A percentile compares a stretch with the other conserved stretches of the same genome.
These are phyloP conservation scores for Penicillium sclerotiorum DNA, from an alignment of 2,329 filamentous ascomycete species.

Conservation along the genomic window DNA sequence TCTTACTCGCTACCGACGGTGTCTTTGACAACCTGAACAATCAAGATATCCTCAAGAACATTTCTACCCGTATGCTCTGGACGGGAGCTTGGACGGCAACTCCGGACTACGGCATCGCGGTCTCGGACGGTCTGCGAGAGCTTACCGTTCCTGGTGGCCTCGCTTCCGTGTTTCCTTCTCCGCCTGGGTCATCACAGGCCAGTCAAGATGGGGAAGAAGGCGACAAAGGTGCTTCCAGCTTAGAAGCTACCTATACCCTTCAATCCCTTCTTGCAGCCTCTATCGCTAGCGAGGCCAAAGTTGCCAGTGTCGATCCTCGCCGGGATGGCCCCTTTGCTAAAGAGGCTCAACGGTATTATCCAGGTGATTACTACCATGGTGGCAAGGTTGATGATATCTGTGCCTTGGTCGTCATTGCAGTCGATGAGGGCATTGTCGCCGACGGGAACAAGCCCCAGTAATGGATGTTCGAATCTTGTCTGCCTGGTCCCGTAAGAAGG, in stretches of 20 bases:
- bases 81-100: conserved; percentile 73
- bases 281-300: conserved; percentile 80
- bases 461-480: too few species aligned
- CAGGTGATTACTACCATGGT: conserved; percentile 82
- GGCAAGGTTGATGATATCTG: conserved; percentile 97
- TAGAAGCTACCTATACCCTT: conserved; percentile 55
- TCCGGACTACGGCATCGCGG: conserved; percentile 61
- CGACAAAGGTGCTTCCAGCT: conserved; percentile 12
- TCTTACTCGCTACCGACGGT: conserved; percentile 93
- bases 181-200: conserved; percentile 8
- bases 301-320: conserved; percentile 77
- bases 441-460: neutral
- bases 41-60: conserved; percentile 81
- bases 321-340: conserved; percentile 92
- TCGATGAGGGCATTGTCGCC: conserved; percentile 54
- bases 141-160: conserved; percentile 55
- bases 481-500: too few species aligned
- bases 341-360: conserved; percentile 86
- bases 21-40: conserved; percentile 95
- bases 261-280: conserved; percentile 78
- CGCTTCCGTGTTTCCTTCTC: conserved; percentile 28
- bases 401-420: conserved; percentile 76
- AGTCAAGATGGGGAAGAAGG: conserved; percentile 1
- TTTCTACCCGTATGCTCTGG: conserved; percentile 74
- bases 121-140: conserved; percentile 61